Evolutionary conservation across 2,329 filamentous ascomycete species (phyloP), one percentile per base, ranked within the genome.

Genomic region (Pyrenochaeta sp.): DNA sequence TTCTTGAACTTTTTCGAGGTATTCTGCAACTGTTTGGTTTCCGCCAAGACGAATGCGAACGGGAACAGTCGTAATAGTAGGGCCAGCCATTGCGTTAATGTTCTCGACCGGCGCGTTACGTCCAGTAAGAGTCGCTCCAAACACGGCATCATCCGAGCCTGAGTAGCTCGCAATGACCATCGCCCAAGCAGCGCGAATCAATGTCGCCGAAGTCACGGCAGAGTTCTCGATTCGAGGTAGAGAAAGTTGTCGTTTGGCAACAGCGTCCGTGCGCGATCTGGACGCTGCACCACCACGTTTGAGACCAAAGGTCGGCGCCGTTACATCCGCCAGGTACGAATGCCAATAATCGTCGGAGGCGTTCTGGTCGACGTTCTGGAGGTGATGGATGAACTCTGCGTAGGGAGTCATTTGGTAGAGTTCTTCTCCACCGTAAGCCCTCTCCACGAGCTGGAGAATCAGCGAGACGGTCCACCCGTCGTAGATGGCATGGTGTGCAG

Each of bases 161-260:
- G 36, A 8, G 7, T 15, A 39, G 5, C 12, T 12, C 12, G 19
- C 40, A 13, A 27, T 7, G 2, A 76, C 68, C 1, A 64, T 46
- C 0, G 77, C 72, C 78, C 78, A 80, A 0, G 78, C 78, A 1
- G 75, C 73, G 39, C 78, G 78, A 64, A 80, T 54, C 9, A 79
- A 10, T 5, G 56, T 42, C 3, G 56, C 48, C 4, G 49, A 6
- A 28, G 58, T 5, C 32, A 19, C 19, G 19, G 19, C 19, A 19
- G 19, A 19, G 19, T 19, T 19, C 19, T 19, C 19, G 19, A 19
- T 19, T 19, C 19, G 19, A 19, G 19, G 19, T 19, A 19, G 19
- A 19, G 19, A 19, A 19, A 19, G 19, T 19, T 19, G 19, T 19
- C 19, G 19, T 19, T 19, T 19, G 19, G 19, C 19, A 19, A 19